Conservation (phyloP, 2,329 filamentous ascomycete genomes). For the Paecilomyces sp. region DNA sequence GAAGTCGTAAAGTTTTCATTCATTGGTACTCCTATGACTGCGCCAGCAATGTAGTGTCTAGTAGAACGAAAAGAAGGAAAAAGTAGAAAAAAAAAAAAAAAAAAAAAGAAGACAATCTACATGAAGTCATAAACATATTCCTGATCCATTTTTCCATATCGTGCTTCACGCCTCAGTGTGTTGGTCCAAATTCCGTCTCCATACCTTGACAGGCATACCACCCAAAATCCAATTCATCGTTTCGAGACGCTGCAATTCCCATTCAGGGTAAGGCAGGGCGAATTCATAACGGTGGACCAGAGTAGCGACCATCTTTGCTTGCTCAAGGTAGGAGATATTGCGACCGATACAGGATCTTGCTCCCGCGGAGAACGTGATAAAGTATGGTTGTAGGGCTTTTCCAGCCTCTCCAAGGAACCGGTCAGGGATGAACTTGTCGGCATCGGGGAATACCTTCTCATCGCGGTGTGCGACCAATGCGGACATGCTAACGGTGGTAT, state of each 20-base stretch:
- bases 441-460: constrained; percentile 23
- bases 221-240: constrained; percentile 10
- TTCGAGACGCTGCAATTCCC: constrained; percentile 16
- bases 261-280: constrained; percentile 21
- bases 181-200: background rate
- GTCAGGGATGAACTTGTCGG: constrained; percentile 29
- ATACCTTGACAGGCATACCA: constrained; percentile 4
- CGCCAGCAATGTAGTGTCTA: background rate
- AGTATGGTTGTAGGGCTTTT: constrained; percentile 27
- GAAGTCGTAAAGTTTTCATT: background rate
- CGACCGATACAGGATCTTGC: constrained; percentile 29
- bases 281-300: constrained; percentile 40
- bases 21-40: background rate
- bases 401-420: constrained; percentile 32
- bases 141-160: background rate
- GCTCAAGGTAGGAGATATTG: constrained; percentile 38
- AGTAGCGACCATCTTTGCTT: constrained; percentile 37
- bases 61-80: background rate
- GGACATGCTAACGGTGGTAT: constrained; percentile 37
- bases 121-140: background rate
- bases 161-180: background rate
- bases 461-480: constrained; percentile 32
- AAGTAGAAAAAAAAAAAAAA: background rate
- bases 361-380: constrained; percentile 32
- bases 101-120: background rate